Evolutionary conservation across 1,284 basidiomycete genomes (phyloP).

Genomic region (Phaffia rhodozyma): DNA sequence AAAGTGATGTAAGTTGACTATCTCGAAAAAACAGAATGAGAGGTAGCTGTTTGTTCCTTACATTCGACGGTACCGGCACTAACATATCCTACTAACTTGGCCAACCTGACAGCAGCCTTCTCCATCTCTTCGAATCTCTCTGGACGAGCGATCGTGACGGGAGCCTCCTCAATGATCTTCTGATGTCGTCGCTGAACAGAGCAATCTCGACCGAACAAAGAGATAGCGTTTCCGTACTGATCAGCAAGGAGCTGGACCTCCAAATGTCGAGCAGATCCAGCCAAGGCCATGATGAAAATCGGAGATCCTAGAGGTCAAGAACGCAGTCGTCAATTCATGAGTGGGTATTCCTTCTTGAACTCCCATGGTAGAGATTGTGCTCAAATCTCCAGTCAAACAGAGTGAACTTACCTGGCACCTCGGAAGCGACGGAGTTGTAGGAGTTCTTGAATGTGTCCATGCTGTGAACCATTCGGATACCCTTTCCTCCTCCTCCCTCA

Average conservation of each 20-base stretch:
- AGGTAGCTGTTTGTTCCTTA: slow-evolving; percentile 34
- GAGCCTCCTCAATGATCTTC: slow-evolving; percentile 99
- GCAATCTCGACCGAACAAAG: slow-evolving; percentile 97
- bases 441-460: slow-evolving; percentile 83
- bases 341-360: too few relatives aligned
- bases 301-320: slow-evolving; percentile 61
- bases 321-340: slow-evolving; percentile 15
- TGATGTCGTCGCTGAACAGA: slow-evolving; percentile 99
- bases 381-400: background rate
- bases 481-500: slow-evolving; percentile 98
- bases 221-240: slow-evolving; percentile 99
- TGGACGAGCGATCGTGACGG: slow-evolving; percentile 88
- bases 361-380: background rate
- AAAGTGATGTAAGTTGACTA: background rate
- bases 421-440: slow-evolving; percentile 84
- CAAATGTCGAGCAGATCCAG: slow-evolving; percentile 89
- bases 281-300: slow-evolving; percentile 99
- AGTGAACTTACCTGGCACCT: slow-evolving; percentile 70
- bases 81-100: slow-evolving; percentile 97
- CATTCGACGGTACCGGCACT: slow-evolving; percentile 98
- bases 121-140: slow-evolving; percentile 95
- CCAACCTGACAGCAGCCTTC: slow-evolving; percentile 90
- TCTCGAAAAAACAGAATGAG: background rate
- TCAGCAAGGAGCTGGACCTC: slow-evolving; percentile 98
- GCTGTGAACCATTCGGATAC: slow-evolving; percentile 83